Conservation (phyloP, 768 basidiomycete genomes). For the Naganishia antarctica region DNA sequence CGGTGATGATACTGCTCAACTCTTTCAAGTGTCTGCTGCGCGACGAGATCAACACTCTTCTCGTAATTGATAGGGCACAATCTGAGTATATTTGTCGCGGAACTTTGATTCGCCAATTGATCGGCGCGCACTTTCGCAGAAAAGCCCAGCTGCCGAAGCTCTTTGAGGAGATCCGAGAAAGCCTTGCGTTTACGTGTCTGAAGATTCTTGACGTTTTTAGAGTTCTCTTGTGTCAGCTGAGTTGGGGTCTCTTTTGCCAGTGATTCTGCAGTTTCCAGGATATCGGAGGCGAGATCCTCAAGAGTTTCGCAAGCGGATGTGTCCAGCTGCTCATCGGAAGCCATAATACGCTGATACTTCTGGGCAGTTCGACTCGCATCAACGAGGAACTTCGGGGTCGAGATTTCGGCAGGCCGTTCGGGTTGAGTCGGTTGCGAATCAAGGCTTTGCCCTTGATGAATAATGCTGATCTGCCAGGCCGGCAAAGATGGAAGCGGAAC, state of each 20-base stretch:
- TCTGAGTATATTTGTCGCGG: slow-evolving; percentile 33
- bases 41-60: slow-evolving; percentile 17
- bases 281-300: slow-evolving; percentile 59
- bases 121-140: slow-evolving; percentile 68
- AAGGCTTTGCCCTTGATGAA: too few relatives aligned
- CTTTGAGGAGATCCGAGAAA: slow-evolving; percentile 83
- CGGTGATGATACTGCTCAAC: slow-evolving; percentile 50
- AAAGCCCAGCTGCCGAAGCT: slow-evolving; percentile 73
- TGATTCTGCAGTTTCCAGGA: slow-evolving; percentile 52
- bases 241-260: slow-evolving; percentile 50
- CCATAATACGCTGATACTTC: slow-evolving; percentile 12
- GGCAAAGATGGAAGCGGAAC: slow-evolving; percentile 13
- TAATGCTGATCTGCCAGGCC: too few relatives aligned
- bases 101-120: slow-evolving; percentile 54
- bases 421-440: slow-evolving; percentile 1
- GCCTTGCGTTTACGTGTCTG: slow-evolving; percentile 80
- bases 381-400: not conserved
- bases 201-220: slow-evolving; percentile 61
- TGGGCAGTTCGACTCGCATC: slow-evolving; percentile 5
- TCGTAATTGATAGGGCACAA: not conserved
- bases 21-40: slow-evolving; percentile 20
- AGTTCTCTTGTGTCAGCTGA: slow-evolving; percentile 55
- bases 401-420: slow-evolving; percentile 19
- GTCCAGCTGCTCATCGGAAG: slow-evolving; percentile 49
- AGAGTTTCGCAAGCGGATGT: slow-evolving; percentile 44